Conservation (phyloP, 2,329 filamentous ascomycete genomes). For the Hypoxylon rubiginosum region DNA sequence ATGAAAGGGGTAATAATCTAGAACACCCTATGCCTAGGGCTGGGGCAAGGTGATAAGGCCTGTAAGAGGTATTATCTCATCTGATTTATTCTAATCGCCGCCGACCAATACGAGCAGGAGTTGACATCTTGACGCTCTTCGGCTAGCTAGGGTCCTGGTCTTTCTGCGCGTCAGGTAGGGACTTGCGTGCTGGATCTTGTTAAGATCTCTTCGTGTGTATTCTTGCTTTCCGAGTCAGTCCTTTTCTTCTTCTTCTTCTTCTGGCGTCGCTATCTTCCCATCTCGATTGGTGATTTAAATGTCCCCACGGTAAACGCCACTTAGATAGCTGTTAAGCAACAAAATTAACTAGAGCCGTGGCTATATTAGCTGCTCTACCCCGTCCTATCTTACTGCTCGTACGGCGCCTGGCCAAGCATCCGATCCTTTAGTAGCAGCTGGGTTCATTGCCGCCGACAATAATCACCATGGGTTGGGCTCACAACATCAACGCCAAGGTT, state of each 20-base stretch:
- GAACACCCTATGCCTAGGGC: slow-evolving; percentile 7
- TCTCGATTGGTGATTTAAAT: not conserved
- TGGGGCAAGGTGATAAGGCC: slow-evolving; percentile 42
- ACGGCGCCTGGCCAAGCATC: not conserved
- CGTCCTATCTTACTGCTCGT: not conserved
- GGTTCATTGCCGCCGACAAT: not conserved
- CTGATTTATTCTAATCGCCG: slow-evolving; percentile 40
- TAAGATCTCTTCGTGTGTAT: not conserved
- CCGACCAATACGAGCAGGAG: slow-evolving; percentile 33
- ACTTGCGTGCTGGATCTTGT: slow-evolving; percentile 18
- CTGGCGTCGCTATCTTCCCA: not conserved
- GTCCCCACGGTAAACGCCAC: not conserved
- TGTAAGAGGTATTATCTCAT: slow-evolving; percentile 43
- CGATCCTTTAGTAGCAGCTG: not conserved
- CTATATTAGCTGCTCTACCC: not conserved
- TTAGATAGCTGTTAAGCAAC: not conserved
- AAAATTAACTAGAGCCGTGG: not conserved
- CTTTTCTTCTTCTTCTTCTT: slow-evolving; percentile 1
- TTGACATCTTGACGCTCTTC: slow-evolving; percentile 24
- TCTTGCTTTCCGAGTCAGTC: slow-evolving; percentile 4
- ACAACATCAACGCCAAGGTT: slow-evolving; percentile 68
- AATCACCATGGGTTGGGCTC: slow-evolving; percentile 62
- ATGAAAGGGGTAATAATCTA: slow-evolving; percentile 1
- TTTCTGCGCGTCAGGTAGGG: slow-evolving; percentile 2
- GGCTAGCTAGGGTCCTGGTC: slow-evolving; percentile 12